Base-by-base conservation (phyloP, 2,329 filamentous ascomycete species). In the Sphaerulina musiva region DNA sequence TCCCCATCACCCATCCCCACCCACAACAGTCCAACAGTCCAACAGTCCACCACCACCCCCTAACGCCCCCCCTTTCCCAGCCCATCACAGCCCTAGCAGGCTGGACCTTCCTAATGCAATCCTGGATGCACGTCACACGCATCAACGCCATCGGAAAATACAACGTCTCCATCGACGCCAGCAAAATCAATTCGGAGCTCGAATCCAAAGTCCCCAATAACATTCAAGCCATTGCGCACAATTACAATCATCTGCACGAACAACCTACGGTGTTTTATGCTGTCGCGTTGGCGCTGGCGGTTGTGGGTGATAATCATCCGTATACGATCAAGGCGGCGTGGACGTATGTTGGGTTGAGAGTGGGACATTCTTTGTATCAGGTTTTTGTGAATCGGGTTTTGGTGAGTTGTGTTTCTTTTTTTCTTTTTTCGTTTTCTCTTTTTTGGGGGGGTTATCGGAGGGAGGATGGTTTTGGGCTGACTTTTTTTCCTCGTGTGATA, bases 251-350 rank as follows among this genome's bases (percentile, higher is more conserved):
- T 51, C 63, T 74, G 39, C 61, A 70, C 50, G 71, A 74, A 59
- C 71, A 73, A 56, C 72, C 72, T 8, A 71, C 69, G 2, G 64
- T 70, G 39, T 74, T 74, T 62, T 74, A 73, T 57, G 71, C 70
- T 7, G 50, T 65, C 4, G 53, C 56, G 2, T 60, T 73, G 11
- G 64, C 66, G 1, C 54, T 73, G 12, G 67, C 69, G 2, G 14
- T 69, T 20, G 45, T 59, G 11, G 61, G 59, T 6, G 54, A 52
- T 9, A 49, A 46, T 9, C 54, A 57, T 55, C 63, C 38, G 58
- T 62, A 44, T 54, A 69, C 72, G 44, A 51, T 65, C 0, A 46
- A 60, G 6, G 62, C 72, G 17, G 71, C 71, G 2, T 74, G 72
- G 72, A 54, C 52, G 1, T 74, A 74, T 58, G 69, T 72, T 3